phyloP scores from a whole-genome alignment of 495 filamentous ascomycete genomes.

The Xylaria sp. region DNA sequence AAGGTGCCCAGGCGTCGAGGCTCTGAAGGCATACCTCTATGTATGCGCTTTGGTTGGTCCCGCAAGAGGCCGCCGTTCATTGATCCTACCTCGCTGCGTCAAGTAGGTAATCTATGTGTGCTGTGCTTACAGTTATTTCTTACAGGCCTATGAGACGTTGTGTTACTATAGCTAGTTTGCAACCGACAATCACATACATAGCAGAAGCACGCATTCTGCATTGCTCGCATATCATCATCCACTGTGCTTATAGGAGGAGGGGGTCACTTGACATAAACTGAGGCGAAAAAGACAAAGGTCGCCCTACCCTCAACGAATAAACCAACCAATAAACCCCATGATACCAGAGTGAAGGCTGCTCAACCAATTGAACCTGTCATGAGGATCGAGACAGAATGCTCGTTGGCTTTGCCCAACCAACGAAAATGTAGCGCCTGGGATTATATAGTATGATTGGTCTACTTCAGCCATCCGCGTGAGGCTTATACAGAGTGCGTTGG shows the following conservation, averaged over 20 bases:
- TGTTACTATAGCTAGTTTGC: neutral
- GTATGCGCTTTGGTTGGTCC: neutral
- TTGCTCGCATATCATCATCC: neutral
- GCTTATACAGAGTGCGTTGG: neutral
- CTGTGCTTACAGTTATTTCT: neutral
- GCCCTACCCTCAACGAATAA: neutral
- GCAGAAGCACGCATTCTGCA: neutral
- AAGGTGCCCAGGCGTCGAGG: neutral
- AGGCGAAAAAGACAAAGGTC: neutral
- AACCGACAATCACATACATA: neutral
- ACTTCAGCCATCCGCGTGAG: neutral
- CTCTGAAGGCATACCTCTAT: neutral
- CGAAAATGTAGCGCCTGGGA: neutral
- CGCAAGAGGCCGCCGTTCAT: neutral
- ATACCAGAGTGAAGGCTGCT: neutral
- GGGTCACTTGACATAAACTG: neutral
- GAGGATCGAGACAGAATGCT: neutral
- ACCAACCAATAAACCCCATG: neutral
- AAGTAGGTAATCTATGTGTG: neutral
- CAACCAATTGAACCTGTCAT: neutral
- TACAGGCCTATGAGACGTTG: neutral
- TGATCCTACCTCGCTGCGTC: neutral
- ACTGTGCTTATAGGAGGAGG: neutral
- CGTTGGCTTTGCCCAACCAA: neutral
- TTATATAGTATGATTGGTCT: neutral